Percentiles rank a stretch among this genome's conserved stretches.
Conservation (phyloP, 768 basidiomycete species). For the Hypholoma fasciculare region DNA sequence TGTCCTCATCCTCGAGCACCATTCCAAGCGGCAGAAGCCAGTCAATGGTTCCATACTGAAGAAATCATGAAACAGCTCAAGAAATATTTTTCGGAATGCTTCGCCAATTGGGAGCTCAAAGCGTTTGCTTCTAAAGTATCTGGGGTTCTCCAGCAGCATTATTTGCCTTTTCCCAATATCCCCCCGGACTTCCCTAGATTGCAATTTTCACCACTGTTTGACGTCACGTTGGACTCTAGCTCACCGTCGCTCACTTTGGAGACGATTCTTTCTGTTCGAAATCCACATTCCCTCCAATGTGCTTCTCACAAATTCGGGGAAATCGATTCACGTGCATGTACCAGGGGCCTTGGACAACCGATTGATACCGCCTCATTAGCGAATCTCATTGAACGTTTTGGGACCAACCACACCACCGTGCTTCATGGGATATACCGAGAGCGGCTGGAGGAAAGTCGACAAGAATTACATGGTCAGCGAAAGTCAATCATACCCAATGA, state of each 20-base stretch:
- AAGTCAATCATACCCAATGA: neutral
- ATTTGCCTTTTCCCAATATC: neutral
- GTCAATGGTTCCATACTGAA: constrained; percentile 10
- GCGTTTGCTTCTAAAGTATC: constrained; percentile 5
- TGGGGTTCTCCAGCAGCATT: neutral
- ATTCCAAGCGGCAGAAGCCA: neutral
- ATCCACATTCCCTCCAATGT: neutral
- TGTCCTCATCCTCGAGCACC: neutral
- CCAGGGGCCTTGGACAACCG: neutral
- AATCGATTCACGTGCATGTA: neutral
- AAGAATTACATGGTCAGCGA: neutral
- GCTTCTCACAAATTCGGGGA: neutral
- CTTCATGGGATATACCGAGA: constrained; percentile 5
- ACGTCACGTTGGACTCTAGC: neutral
- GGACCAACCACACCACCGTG: neutral
- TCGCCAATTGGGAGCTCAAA: constrained; percentile 10
- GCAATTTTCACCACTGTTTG: neutral
- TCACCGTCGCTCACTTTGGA: too few species aligned
- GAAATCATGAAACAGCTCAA: neutral
- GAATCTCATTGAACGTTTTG: constrained; percentile 11
- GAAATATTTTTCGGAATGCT: constrained; percentile 16
- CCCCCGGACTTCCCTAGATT: neutral
- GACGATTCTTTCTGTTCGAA: too few species aligned
- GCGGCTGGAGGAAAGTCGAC: constrained; percentile 7
- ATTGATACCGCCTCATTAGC: neutral